Percentiles rank a stretch among this genome's conserved stretches.
These are phyloP conservation scores for Colletotrichum gigasporum DNA, from an alignment of 2,329 filamentous ascomycete genomes.

Conservation along the genomic window DNA sequence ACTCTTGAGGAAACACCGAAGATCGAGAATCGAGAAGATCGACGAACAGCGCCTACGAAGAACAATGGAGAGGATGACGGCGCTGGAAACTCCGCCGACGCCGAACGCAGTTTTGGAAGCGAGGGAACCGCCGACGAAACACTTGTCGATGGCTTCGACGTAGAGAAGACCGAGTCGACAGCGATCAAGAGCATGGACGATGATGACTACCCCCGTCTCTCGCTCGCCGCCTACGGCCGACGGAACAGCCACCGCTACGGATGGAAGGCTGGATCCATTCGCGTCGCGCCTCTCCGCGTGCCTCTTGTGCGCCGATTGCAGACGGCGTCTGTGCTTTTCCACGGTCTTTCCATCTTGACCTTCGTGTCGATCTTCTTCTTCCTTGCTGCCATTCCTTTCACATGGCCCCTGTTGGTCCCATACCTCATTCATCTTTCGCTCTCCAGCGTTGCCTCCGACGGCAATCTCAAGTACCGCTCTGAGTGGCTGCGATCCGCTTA, in stretches of 20 bases:
- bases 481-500: slow-evolving; percentile 77
- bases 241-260: slow-evolving; percentile 38
- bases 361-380: slow-evolving; percentile 87
- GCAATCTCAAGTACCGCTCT: slow-evolving; percentile 78
- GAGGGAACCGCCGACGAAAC: slow-evolving; percentile 28
- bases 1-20: slow-evolving; percentile 18
- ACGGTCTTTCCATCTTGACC: slow-evolving; percentile 76
- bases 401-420: slow-evolving; percentile 80
- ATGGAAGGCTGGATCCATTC: slow-evolving; percentile 65
- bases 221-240: slow-evolving; percentile 8
- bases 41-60: slow-evolving; percentile 6
- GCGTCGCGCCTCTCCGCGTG: slow-evolving; percentile 84
- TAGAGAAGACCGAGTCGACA: slow-evolving; percentile 14
- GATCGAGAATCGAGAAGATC: not conserved
- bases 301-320: slow-evolving; percentile 77
- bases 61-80: slow-evolving; percentile 13
- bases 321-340: slow-evolving; percentile 80
- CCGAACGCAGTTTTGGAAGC: slow-evolving; percentile 24
- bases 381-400: slow-evolving; percentile 88
- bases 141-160: slow-evolving; percentile 27
- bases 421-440: slow-evolving; percentile 88
- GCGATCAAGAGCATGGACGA: slow-evolving; percentile 21
- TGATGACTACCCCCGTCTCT: slow-evolving; percentile 29
- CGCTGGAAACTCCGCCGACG: slow-evolving; percentile 8
- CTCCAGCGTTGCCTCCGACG: slow-evolving; percentile 80